Evolutionary conservation across 768 basidiomycete species (phyloP).

Genomic region (Pholiota microspora): DNA sequence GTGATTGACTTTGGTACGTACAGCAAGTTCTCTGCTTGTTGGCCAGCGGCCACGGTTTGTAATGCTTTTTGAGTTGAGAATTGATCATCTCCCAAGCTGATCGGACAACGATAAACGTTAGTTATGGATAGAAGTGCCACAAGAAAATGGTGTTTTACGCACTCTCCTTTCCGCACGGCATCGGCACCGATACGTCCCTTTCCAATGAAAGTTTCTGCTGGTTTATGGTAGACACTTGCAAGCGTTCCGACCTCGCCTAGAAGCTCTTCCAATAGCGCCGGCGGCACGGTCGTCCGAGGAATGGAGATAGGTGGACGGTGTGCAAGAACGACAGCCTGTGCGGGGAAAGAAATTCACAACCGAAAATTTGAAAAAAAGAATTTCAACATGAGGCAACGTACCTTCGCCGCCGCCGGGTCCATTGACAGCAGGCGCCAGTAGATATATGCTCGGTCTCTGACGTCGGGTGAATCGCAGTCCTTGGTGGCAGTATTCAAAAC

Average conservation of each 20-base stretch:
- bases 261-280: conserved; percentile 87
- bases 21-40: conserved; percentile 93
- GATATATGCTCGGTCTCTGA: conserved; percentile 95
- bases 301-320: conserved; percentile 92
- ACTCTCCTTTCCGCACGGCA: conserved; percentile 68
- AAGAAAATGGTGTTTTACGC: conserved; percentile 24
- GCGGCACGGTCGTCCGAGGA: conserved; percentile 85
- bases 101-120: background rate
- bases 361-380: background rate
- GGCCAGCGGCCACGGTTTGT: conserved; percentile 88
- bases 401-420: conserved; percentile 95
- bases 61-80: conserved; percentile 77
- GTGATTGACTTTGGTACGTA: conserved; percentile 22
- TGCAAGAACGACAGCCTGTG: conserved; percentile 80
- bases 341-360: background rate
- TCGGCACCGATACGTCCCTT: conserved; percentile 87
- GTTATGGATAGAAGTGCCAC: background rate
- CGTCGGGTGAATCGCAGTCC: conserved; percentile 95
- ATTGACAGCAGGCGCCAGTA: conserved; percentile 96
- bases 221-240: conserved; percentile 97
- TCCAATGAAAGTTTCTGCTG: conserved; percentile 93
- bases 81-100: conserved; percentile 65
- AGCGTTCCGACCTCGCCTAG: conserved; percentile 85
- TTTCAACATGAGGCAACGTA: conserved; percentile 26
- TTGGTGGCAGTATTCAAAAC: conserved; percentile 94